phyloP scores from a whole-genome alignment of 177 flowering plant species.

The Telopea speciosissima region DNA sequence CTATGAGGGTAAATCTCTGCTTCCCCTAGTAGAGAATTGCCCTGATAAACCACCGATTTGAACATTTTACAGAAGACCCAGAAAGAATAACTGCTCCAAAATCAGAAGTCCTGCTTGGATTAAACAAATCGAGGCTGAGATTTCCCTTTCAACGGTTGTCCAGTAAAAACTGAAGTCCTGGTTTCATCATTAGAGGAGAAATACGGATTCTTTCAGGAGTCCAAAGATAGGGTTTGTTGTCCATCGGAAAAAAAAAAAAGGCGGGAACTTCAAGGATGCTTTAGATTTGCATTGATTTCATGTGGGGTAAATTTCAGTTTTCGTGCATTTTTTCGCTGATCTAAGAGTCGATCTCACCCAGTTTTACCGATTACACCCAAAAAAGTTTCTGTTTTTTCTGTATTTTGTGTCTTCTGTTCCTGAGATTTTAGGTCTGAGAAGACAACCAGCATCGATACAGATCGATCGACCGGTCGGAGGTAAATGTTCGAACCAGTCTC shows the following conservation, averaged over 20 bases:
- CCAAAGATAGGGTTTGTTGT: slow-evolving; percentile 5
- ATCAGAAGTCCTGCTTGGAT: slow-evolving; percentile 2
- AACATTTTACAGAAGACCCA: slow-evolving; percentile 26
- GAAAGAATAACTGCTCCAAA: slow-evolving; percentile 5
- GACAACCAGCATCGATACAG: neutral
- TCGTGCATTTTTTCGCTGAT: slow-evolving; percentile 7
- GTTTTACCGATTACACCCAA: neutral
- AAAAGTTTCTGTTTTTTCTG: neutral
- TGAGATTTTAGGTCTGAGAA: slow-evolving; percentile 12
- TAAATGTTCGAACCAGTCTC: neutral
- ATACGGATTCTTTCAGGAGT: slow-evolving; percentile 8
- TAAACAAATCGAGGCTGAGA: slow-evolving; percentile 3
- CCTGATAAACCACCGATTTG: slow-evolving; percentile 56
- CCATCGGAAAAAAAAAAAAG: slow-evolving; percentile 2
- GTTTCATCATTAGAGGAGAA: slow-evolving; percentile 7
- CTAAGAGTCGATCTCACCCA: slow-evolving; percentile 1
- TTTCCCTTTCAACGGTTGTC: slow-evolving; percentile 1
- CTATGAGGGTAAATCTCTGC: slow-evolving; percentile 56
- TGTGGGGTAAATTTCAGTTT: slow-evolving; percentile 10
- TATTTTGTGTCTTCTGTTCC: slow-evolving; percentile 5
- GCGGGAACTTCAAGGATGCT: slow-evolving; percentile 6
- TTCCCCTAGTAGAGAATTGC: slow-evolving; percentile 58
- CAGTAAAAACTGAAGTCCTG: slow-evolving; percentile 6
- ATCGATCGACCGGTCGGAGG: neutral
- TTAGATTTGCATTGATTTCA: slow-evolving; percentile 17